Evolutionary conservation across 768 basidiomycete genomes (phyloP).

Genomic region (Podaxis sp.): DNA sequence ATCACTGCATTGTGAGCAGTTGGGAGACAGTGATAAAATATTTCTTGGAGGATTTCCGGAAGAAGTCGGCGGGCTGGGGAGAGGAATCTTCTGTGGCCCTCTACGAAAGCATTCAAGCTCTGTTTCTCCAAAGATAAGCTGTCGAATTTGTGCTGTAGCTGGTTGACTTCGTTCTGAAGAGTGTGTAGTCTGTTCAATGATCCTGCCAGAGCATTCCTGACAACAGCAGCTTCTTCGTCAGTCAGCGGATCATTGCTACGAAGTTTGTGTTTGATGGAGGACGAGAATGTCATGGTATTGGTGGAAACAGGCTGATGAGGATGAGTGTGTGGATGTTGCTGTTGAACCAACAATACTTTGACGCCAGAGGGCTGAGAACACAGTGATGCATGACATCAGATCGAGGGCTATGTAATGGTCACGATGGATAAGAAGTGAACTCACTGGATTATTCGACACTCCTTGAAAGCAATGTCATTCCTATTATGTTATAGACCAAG

Average conservation of each 20-base stretch:
- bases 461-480: neutral
- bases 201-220: neutral
- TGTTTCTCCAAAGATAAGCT: neutral
- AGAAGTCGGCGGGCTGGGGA: constrained; percentile 4
- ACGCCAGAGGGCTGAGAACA: neutral
- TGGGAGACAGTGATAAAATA: constrained; percentile 16
- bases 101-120: neutral
- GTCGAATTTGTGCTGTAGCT: neutral
- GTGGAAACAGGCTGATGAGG: neutral
- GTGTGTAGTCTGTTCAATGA: neutral
- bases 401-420: neutral
- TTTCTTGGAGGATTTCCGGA: constrained; percentile 13
- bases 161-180: neutral
- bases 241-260: neutral
- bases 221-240: neutral
- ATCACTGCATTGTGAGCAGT: constrained; percentile 14
- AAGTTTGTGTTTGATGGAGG: neutral
- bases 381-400: neutral
- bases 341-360: neutral
- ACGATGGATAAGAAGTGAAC: neutral
- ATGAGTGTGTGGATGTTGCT: neutral
- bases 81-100: neutral
- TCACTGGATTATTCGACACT: neutral
- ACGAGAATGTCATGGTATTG: neutral
- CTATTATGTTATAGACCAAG: no score